A percentile compares a stretch with the other conserved stretches of the same genome.
Conservation (phyloP, 2,329 filamentous ascomycete genomes). For the Ophiostoma piceae region DNA sequence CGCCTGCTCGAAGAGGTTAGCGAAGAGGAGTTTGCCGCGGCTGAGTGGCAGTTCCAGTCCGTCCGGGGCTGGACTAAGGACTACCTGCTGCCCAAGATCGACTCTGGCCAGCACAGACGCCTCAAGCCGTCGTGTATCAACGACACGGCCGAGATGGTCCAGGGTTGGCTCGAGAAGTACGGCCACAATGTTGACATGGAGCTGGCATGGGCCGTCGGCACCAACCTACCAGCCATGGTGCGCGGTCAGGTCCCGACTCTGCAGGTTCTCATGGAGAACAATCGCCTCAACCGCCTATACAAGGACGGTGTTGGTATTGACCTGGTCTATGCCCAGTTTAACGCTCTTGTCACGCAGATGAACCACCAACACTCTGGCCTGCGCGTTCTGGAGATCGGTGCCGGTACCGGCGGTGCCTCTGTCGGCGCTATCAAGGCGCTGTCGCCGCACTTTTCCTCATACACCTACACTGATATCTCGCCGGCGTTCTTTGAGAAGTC, state of each 20-base stretch:
- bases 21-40: constrained; percentile 19
- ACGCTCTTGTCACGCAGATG: constrained; percentile 24
- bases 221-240: constrained; percentile 22
- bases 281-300: constrained; percentile 36
- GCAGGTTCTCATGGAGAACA: constrained; percentile 35
- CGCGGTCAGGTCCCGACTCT: constrained; percentile 27
- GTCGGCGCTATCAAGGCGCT: constrained; percentile 27
- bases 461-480: constrained; percentile 28
- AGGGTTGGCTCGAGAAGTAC: constrained; percentile 14
- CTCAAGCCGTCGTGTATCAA: constrained; percentile 14
- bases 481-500: constrained; percentile 34
- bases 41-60: constrained; percentile 23
- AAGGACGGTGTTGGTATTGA: constrained; percentile 27
- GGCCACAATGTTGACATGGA: constrained; percentile 23
- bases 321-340: constrained; percentile 29
- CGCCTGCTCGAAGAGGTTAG: constrained; percentile 20
- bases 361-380: constrained; percentile 29
- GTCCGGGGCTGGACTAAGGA: constrained; percentile 18
- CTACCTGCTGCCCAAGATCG: constrained; percentile 23
- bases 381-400: constrained; percentile 39
- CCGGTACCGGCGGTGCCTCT: constrained; percentile 29
- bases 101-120: constrained; percentile 22
- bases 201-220: constrained; percentile 24
- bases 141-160: constrained; percentile 22
- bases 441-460: constrained; percentile 27